Base-by-base conservation (phyloP, 2,329 filamentous ascomycete species). In the Sporothrix globosa region DNA sequence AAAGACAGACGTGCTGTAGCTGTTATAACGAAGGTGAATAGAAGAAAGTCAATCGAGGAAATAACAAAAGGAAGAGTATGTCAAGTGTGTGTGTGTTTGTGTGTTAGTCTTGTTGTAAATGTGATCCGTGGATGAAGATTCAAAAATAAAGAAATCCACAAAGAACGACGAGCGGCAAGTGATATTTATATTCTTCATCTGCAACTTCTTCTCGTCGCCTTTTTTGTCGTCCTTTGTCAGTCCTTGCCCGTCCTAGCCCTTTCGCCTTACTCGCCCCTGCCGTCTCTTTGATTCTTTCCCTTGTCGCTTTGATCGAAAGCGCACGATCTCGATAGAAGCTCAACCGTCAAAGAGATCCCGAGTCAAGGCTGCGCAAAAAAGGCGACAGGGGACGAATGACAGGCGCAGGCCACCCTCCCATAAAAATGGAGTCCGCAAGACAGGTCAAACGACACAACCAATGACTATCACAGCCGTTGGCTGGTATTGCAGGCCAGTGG, bases 311-410 rank as follows among this genome's bases (percentile, higher is more conserved):
- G 34, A 44, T 24, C 34, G 50, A 27, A 21, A 53, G 1, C 21
- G 21, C 52, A 54, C 27, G 53, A 56, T 56, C 39, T 34, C n/a
- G 58, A 63, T 10, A n/a, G 58, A 63, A 11, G 41, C 41, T 44
- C 41, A 44, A 13, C 34, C 1, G 34, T 44, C 56, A 61, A 61
- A 61, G 56, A 44, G 34, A 14, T 14, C 50, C n/a, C 21, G 50
- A 53, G 50, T 14, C 50, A 53, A 46, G 58, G 58, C 58, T 46
- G 21, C 19, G 24, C 58, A 46, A 63, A 46, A 46, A 66, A 66
- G 61, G 44, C 44, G 61, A 66, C 44, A 52, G 46, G 27, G 44
- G 61, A 44, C 44, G 44, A 66, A 52, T 52, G 61, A 66, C 61
- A 34, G 17, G 5, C 34, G 39, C 58, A 61, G 58, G 39, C 58